Percentiles rank a stretch among this genome's conserved stretches.
phyloP scores from a whole-genome alignment of 1,284 basidiomycete species.

The Xanthoconium separans region DNA sequence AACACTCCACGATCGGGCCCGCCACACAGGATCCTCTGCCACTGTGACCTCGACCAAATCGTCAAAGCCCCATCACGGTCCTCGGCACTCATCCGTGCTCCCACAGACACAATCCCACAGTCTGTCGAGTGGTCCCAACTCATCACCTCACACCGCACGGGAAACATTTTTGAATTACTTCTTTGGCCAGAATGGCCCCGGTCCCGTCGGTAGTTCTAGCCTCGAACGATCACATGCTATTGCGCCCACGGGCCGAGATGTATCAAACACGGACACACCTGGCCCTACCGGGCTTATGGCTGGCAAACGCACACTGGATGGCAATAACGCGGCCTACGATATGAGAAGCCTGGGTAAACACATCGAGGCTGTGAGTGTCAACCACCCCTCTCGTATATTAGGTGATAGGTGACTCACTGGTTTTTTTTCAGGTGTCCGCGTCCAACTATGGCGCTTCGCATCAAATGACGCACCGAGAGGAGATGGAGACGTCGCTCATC shows the following conservation, averaged over 20 bases:
- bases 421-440: constrained; percentile 9
- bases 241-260: constrained; percentile 57
- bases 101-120: constrained; percentile 25
- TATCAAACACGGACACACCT: constrained; percentile 50
- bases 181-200: constrained; percentile 83
- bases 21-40: constrained; percentile 37
- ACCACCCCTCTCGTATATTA: not conserved
- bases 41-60: constrained; percentile 36
- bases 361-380: constrained; percentile 78
- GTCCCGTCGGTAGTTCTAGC: constrained; percentile 55
- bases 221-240: constrained; percentile 38
- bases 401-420: constrained; percentile 9
- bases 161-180: constrained; percentile 96
- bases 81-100: constrained; percentile 33
- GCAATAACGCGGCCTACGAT: constrained; percentile 87
- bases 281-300: constrained; percentile 61
- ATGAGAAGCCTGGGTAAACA: constrained; percentile 99
- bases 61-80: constrained; percentile 32
- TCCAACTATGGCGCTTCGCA: constrained; percentile 49
- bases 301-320: constrained; percentile 66
- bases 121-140: constrained; percentile 36
- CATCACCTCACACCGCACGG: constrained; percentile 57
- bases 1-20: constrained; percentile 73
- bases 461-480: constrained; percentile 76
- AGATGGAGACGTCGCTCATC: constrained; percentile 96